Base-by-base conservation (phyloP, 768 basidiomycete genomes). In the Panellus pusillus region DNA sequence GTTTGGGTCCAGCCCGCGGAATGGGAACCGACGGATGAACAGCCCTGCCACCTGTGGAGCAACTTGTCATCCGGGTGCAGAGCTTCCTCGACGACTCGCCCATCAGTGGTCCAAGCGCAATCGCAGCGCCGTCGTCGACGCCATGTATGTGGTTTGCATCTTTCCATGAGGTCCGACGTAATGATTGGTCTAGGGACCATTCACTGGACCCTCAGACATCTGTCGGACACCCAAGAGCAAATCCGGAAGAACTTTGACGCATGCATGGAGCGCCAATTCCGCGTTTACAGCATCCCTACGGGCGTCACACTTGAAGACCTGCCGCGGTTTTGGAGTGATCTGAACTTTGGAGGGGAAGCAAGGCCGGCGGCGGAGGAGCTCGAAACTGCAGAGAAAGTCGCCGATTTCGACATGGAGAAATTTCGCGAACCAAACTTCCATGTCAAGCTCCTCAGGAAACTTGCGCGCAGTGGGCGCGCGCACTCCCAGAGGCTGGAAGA, bases 1-100 rank as follows among this genome's bases (percentile, higher is more conserved):
- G 75, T 89, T 3, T 92, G 82, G 76, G 79, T 91, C 11, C 79
- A 89, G 65, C 89, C 87, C 15, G 68, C 67, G 2, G 73, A 78
- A 14, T 80, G 77, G 77, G 55, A 66, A 20, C 64, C 69, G n/a
- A 68, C 67, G 9, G 56, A 58, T 0, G 67, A 73, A 48, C 73
- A 70, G 8, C 59, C 64, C 12, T 52, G 17, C 43, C 64, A 36
- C 83, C 84, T 1, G 77, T 90, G 27, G 73, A 76, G 20, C 82
- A 88, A 66, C 67, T 93, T 19, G 72, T 75, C 19, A 73, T 91
- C n/a, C 68, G 61, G 3, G 66, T 77, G 27, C 62, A 58, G 32
- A 86, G 72, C 64, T 80, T 70, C 60, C 43, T 87, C 9, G 61
- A 57, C 14, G 70, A 78, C 41, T 68, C 68, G 8, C 52, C 69